Percentiles rank a stretch among this genome's conserved stretches.
Evolutionary conservation across 2,329 filamentous ascomycete species (phyloP).

Genomic region (Blastomyces gilchristii): DNA sequence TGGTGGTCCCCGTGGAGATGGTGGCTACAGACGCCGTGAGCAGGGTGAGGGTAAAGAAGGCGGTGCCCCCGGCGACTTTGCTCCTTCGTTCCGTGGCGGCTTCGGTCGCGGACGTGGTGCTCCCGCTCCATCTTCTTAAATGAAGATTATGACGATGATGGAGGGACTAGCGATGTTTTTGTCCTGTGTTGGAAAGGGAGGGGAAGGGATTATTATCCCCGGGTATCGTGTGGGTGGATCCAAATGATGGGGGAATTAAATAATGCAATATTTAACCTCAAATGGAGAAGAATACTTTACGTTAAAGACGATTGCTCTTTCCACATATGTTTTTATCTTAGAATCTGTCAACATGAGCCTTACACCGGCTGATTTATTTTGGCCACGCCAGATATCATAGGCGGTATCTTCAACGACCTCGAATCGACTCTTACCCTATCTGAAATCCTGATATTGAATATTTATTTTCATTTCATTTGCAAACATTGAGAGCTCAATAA

Average conservation of each 20-base stretch:
- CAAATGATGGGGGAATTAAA: not conserved
- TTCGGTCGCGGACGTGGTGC: slow-evolving; percentile 80
- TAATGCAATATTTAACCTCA: slow-evolving; percentile 4
- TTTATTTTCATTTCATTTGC: not conserved
- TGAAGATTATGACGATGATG: slow-evolving; percentile 5
- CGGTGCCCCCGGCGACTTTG: slow-evolving; percentile 82
- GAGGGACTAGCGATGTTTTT: not conserved
- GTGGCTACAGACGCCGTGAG: slow-evolving; percentile 86
- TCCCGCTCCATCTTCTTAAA: slow-evolving; percentile 37
- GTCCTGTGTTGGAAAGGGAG: not conserved
- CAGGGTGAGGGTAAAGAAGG: slow-evolving; percentile 82
- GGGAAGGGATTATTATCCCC: not conserved
- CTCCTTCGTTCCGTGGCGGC: slow-evolving; percentile 85
- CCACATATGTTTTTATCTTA: not conserved
- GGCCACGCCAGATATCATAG: not conserved
- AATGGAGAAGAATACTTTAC: not conserved
- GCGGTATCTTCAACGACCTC: not conserved
- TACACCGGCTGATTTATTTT: not conserved
- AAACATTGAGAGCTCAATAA: not conserved
- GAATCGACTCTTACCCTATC: not conserved
- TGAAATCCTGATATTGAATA: not conserved
- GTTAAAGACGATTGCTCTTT: not conserved
- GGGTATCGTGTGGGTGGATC: not conserved
- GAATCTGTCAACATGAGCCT: not conserved
- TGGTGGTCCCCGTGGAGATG: slow-evolving; percentile 65